Base-by-base conservation (phyloP, 305 asterid genomes). In the Lippia alba region DNA sequence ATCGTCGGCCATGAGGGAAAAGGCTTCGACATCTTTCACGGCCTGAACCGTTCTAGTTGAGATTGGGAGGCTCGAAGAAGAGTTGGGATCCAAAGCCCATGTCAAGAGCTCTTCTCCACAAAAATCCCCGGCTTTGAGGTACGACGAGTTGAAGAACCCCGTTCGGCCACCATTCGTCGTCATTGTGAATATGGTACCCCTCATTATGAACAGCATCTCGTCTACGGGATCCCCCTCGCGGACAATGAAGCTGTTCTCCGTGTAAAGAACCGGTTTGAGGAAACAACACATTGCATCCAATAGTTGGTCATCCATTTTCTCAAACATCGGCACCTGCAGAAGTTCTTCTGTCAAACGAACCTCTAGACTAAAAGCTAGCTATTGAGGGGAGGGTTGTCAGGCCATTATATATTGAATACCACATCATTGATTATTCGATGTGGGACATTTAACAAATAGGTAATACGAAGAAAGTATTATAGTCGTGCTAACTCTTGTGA, bases 41-140 rank as follows among this genome's bases (percentile, higher is more conserved):
- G 94, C 90, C 40, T 61, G 77, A 56, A 87, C 92, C 2, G 94
- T 90, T 76, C 92, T 77, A 12, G 94, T 90, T 11, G 96, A 90
- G 56, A 76, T 75, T 0, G 91, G 96, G 20, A 86, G 87, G 75
- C 81, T 78, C 5, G 90, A 73, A 2, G 87, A 80, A 12, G 89
- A 78, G 46, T 79, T 81, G 55, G 96, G 96, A 75, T 87, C 88
- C 48, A 90, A 69, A 68, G 94, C 96, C 96, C 96, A 89, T 11
- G 92, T 82, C 18, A 81, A 74, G 60, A 88, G 91, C 78, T 80
- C 91, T 64, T 87, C 94, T 76, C 91, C 94, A 51, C 94, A 87
- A 70, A 87, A 88, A 40, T 71, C 89, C 6, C 92, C 95, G 0
- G 80, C 87, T 17, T 56, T 70, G 17, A 88, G 92, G 51, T 66